These are phyloP conservation scores for Austroboletus novae-zelandiae DNA, from an alignment of 1,284 basidiomycete species.

Conservation along the genomic window DNA sequence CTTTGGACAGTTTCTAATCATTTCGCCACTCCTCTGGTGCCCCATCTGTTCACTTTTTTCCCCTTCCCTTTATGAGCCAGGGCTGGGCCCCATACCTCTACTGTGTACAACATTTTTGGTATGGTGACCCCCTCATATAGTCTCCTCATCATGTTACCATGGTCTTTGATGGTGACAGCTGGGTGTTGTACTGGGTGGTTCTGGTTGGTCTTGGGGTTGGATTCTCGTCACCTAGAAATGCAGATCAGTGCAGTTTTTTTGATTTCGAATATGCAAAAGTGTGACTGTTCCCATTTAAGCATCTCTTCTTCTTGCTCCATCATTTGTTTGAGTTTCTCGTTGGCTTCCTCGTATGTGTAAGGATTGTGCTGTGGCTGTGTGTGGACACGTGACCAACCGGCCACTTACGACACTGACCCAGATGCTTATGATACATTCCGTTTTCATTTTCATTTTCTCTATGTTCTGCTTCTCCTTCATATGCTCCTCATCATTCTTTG, in stretches of 20 bases:
- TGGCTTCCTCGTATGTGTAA: neutral
- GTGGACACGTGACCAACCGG: too few relatives aligned
- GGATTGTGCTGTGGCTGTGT: neutral
- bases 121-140: slow-evolving; percentile 25
- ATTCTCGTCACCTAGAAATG: neutral
- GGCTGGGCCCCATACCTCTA: neutral
- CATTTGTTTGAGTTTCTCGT: neutral
- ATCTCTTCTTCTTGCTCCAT: neutral
- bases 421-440: too few relatives aligned
- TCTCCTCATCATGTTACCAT: slow-evolving; percentile 3
- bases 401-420: too few relatives aligned
- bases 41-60: neutral
- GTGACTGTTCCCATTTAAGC: neutral
- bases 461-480: too few relatives aligned
- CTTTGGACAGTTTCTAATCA: neutral
- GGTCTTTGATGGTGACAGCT: neutral
- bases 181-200: neutral
- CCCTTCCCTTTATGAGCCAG: neutral
- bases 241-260: neutral
- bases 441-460: too few relatives aligned
- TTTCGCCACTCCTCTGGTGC: neutral
- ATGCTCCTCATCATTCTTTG: too few relatives aligned
- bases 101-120: slow-evolving; percentile 3
- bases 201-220: too few relatives aligned
- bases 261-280: neutral